Evolutionary conservation across 2,329 filamentous ascomycete species (phyloP).

Genomic region (Ceratocystis destructans): DNA sequence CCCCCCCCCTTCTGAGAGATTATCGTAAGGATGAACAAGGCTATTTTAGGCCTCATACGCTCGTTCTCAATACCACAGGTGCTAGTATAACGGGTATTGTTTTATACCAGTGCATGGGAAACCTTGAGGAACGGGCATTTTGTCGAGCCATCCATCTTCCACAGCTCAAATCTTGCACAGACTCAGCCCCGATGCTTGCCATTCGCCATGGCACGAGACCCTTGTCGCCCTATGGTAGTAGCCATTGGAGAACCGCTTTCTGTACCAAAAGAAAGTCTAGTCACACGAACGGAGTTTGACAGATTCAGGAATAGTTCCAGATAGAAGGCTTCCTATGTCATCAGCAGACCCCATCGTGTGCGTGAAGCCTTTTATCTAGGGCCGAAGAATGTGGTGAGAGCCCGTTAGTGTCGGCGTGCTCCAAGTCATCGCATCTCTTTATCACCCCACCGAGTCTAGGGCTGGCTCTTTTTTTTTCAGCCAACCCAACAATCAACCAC

Average conservation of each 20-base stretch:
- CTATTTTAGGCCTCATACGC: neutral
- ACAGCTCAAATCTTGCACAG: slow-evolving; percentile 8
- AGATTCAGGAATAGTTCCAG: neutral
- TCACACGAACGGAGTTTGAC: slow-evolving; percentile 4
- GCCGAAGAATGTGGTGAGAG: neutral
- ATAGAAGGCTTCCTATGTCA: neutral
- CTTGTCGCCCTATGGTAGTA: neutral
- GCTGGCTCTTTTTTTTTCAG: neutral
- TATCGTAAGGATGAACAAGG: slow-evolving; percentile 3
- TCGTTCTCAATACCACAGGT: neutral
- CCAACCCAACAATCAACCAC: neutral
- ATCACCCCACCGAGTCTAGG: neutral
- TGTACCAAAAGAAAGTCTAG: neutral
- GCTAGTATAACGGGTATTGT: neutral
- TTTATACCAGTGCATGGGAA: neutral
- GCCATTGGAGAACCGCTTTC: neutral
- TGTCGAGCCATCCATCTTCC: neutral
- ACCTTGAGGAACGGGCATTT: neutral
- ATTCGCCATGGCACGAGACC: slow-evolving; percentile 2
- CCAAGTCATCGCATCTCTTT: neutral
- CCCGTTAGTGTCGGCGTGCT: neutral
- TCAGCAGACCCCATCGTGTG: neutral
- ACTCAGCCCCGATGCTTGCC: slow-evolving; percentile 6
- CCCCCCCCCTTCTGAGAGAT: neutral
- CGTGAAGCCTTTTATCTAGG: neutral